Evolutionary conservation across 139 green algal species (phyloP), one percentile per base, ranked within the genome.

Genomic region (Tetraselmis striata): DNA sequence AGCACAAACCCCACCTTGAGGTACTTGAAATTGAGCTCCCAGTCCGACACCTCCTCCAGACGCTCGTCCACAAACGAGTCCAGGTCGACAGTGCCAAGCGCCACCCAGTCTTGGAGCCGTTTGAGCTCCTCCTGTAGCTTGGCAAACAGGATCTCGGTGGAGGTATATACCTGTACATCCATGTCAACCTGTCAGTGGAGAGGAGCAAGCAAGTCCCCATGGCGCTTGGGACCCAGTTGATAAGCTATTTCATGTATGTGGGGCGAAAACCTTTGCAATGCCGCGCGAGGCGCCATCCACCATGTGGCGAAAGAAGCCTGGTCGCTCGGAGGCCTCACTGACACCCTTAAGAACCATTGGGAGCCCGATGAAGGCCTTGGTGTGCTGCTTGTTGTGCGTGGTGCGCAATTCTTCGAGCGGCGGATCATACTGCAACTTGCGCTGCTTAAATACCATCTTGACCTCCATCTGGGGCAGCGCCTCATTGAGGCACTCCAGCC

Each of bases 271-370:
- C 78, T 84, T 86, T 0, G 91, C 89, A 32, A 93, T 88, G 75
- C 84, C 86, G 23, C 79, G 77, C 0, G 85, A 83, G 76, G 91
- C 87, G 22, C 84, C 80, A 76, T 93, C 88, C 76, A 91, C 86
- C 31, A 96, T 94, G 59, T 84, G 79, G 30, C 83, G 84, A 79
- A 96, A 97, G 89, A 97, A 95, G n/a, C 91, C 90, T 1, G 89
- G 85, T 23, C 85, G 81, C 79, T 94, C 87, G 28, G 83, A 93
- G n/a, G 91, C 79, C 29, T 93, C 90, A 31, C 80, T 90, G 27
- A 97, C 92, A 1, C 92, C 92, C 83, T 92, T 87, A 79, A 89
- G 79, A 2, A 28, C 81, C 28, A 90, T 32, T 2, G 92, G 90
- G 82, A 94, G 84, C 1, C 84, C 84, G 32, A 95, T 81, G 81